A percentile compares a stretch with the other conserved stretches of the same genome.
These are phyloP conservation scores for Linnemannia zychae DNA, from an alignment of 192 early-diverging fungal species.

Conservation along the genomic window DNA sequence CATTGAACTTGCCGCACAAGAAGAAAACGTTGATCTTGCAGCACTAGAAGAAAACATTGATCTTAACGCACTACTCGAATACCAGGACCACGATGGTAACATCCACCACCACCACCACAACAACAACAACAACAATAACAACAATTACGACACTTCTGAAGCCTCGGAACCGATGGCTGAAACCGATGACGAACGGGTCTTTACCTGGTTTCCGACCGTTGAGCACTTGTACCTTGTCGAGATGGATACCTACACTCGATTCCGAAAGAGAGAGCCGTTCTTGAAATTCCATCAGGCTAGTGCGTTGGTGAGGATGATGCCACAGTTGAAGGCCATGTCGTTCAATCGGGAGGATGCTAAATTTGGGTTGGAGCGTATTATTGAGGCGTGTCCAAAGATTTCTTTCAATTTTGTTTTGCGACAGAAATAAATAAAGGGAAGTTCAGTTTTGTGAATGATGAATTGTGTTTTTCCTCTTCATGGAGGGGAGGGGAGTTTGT, in stretches of 20 bases:
- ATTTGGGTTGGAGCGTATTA: conserved; percentile 1
- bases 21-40: no score
- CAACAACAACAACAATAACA: background rate
- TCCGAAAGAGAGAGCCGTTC: background rate
- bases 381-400: background rate
- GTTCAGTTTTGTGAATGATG: no score
- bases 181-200: conserved; percentile 18
- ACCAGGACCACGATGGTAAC: no score
- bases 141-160: background rate
- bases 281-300: conserved; percentile 14
- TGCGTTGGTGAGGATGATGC: conserved; percentile 28
- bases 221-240: conserved; percentile 19
- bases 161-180: background rate
- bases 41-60: no score
- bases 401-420: conserved; percentile 4
- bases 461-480: no score
- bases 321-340: conserved; percentile 22
- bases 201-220: conserved; percentile 22
- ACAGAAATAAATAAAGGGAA: background rate
- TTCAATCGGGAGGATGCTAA: conserved; percentile 6
- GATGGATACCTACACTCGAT: background rate
- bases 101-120: background rate
- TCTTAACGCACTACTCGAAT: no score
- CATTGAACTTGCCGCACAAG: no score
- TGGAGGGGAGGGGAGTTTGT: no score